phyloP scores from a whole-genome alignment of 1,284 basidiomycete genomes.

The Marasmius oreades region DNA sequence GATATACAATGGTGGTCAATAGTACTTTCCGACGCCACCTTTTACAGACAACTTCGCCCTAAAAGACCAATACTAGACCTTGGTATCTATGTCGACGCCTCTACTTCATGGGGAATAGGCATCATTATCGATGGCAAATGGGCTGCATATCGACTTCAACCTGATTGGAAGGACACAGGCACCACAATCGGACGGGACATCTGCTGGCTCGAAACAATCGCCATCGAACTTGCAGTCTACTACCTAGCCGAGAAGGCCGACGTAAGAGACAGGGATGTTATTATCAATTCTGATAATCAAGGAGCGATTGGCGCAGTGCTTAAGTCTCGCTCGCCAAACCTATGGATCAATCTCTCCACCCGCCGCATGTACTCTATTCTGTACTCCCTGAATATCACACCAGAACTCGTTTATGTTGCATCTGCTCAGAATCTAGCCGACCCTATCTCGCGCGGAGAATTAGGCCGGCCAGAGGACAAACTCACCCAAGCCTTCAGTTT shows the following conservation, averaged over 20 bases:
- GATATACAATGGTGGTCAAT: constrained; percentile 30
- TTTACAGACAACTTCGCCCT: constrained; percentile 12
- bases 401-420: background rate
- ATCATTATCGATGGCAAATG: constrained; percentile 21
- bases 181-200: constrained; percentile 20
- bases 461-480: too few species aligned
- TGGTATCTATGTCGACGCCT: constrained; percentile 17
- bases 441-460: too few species aligned
- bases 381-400: background rate
- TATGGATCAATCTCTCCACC: constrained; percentile 7
- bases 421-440: constrained; percentile 4
- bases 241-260: background rate
- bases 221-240: constrained; percentile 2
- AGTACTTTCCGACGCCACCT: constrained; percentile 1
- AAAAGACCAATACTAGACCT: constrained; percentile 14
- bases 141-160: constrained; percentile 18
- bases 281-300: constrained; percentile 9
- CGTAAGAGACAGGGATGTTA: background rate
- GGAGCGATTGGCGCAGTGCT: constrained; percentile 9
- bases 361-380: background rate
- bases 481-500: background rate
- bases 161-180: constrained; percentile 20
- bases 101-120: constrained; percentile 27
- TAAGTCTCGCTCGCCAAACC: constrained; percentile 6
- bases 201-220: constrained; percentile 29